Evolutionary conservation across 1,139 yeast genomes (phyloP).

Genomic region (Taphrina betulina): DNA sequence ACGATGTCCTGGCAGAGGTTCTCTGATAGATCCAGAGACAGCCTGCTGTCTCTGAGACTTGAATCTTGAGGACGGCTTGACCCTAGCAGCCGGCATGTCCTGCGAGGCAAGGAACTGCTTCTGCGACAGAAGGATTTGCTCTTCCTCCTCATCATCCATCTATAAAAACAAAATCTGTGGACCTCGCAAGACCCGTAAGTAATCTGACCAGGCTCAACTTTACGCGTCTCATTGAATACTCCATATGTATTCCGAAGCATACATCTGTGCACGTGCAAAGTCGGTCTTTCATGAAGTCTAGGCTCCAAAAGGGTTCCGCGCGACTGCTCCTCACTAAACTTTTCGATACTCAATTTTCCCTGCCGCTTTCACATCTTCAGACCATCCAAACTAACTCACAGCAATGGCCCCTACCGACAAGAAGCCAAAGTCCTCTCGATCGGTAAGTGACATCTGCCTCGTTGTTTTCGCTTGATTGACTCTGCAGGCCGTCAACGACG

Average conservation of each 20-base stretch:
- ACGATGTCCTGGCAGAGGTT: not conserved
- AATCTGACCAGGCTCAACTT: too few species aligned
- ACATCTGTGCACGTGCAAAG: too few species aligned
- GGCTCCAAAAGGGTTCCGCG: too few species aligned
- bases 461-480: not conserved
- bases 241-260: too few species aligned
- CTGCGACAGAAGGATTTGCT: slow-evolving; percentile 1
- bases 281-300: too few species aligned
- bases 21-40: not conserved
- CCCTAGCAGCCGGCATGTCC: slow-evolving; percentile 1
- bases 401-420: slow-evolving; percentile 50
- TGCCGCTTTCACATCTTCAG: not conserved
- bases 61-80: not conserved
- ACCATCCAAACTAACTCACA: slow-evolving; percentile 7
- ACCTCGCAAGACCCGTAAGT: too few species aligned
- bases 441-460: not conserved
- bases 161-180: too few species aligned
- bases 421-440: slow-evolving; percentile 50
- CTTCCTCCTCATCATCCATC: slow-evolving; percentile 1
- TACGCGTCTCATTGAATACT: too few species aligned
- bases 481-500: slow-evolving; percentile 85
- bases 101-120: slow-evolving; percentile 2
- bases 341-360: not conserved
- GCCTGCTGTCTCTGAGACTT: not conserved
- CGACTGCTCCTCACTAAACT: not conserved